These are phyloP conservation scores for Penicillium roqueforti DNA, from an alignment of 495 filamentous ascomycete genomes.

Conservation along the genomic window DNA sequence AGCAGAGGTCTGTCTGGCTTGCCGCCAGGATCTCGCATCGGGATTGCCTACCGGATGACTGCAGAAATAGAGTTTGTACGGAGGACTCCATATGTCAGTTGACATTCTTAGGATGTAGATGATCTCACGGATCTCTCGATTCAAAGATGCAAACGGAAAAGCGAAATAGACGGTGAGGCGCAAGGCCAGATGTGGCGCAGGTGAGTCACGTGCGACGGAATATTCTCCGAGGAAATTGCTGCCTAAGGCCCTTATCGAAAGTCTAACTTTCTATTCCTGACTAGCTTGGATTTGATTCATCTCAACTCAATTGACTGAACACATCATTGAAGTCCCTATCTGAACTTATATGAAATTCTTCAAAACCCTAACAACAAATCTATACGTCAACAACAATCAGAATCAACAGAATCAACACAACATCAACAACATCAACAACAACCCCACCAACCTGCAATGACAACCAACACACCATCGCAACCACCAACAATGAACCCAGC, in stretches of 20 bases:
- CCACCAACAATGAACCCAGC: constrained; percentile 29
- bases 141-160: constrained; percentile 17
- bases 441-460: constrained; percentile 16
- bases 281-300: not conserved
- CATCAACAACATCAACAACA: not conserved
- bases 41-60: not conserved
- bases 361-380: not conserved
- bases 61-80: constrained; percentile 12
- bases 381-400: not conserved
- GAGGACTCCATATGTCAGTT: too few relatives aligned
- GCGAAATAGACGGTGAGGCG: not conserved
- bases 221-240: constrained; percentile 16
- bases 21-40: constrained; percentile 21
- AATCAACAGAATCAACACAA: too few relatives aligned
- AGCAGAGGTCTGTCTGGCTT: constrained; percentile 12
- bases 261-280: not conserved
- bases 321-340: not conserved
- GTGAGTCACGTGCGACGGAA: constrained; percentile 11
- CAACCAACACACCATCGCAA: constrained; percentile 8
- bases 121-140: constrained; percentile 14
- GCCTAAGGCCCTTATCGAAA: constrained; percentile 19
- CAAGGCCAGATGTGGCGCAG: constrained; percentile 2
- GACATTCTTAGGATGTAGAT: constrained; percentile 18
- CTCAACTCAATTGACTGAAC: not conserved
- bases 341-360: not conserved